These are phyloP conservation scores for Pelagophyceae sp. DNA, from an alignment of 352 stramenopile species.

Conservation along the genomic window DNA sequence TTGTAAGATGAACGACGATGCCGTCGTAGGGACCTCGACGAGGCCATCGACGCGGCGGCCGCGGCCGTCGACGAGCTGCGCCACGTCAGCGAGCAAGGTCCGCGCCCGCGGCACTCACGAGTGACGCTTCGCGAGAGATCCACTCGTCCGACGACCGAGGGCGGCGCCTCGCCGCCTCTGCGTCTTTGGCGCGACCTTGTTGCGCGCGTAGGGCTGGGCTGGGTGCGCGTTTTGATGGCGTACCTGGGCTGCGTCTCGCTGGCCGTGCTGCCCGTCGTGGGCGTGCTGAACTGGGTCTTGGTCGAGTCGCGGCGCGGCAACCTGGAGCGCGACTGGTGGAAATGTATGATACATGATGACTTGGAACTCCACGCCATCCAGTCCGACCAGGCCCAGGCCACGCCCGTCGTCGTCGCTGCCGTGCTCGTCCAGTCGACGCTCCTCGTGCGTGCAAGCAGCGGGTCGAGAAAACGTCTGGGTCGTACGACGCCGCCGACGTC, in stretches of 20 bases:
- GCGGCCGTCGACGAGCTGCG: not conserved
- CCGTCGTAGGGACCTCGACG: not conserved
- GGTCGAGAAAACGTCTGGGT: no score
- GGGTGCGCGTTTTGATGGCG: not conserved
- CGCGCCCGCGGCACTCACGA: no score
- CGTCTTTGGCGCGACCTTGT: no score
- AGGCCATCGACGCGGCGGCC: not conserved
- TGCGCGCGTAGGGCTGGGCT: not conserved
- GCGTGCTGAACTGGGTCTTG: conserved; percentile 1
- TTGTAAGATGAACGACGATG: no score
- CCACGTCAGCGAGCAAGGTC: not conserved
- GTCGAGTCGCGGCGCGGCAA: conserved; percentile 9
- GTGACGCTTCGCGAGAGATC: no score
- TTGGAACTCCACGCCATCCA: not conserved
- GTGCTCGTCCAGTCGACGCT: not conserved
- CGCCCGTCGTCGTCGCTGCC: not conserved
- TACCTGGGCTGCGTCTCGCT: not conserved
- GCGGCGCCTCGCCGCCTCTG: no score
- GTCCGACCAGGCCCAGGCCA: not conserved
- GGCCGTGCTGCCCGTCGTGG: not conserved
- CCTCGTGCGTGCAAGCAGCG: no score
- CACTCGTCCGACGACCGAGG: no score
- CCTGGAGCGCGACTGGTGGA: conserved; percentile 13
- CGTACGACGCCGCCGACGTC: no score
- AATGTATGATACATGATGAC: not conserved